Conservation (phyloP, 2,329 filamentous ascomycete species). For the Aspergillus versicolor region DNA sequence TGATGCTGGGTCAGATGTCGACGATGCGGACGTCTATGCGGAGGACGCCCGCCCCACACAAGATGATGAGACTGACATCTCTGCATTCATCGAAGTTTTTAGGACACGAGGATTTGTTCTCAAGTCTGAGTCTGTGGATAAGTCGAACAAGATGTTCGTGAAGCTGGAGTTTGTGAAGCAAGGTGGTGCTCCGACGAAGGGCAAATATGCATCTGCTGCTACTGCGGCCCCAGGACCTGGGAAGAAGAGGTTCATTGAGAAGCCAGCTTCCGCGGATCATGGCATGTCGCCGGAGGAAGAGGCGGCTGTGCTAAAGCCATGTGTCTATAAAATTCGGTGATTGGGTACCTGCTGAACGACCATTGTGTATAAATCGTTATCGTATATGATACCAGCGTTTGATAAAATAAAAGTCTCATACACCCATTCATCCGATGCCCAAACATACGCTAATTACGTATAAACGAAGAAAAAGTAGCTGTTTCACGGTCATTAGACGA, state of each 20-base stretch:
- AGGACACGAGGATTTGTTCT: constrained; percentile 80
- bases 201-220: constrained; percentile 60
- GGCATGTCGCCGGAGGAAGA: constrained; percentile 60
- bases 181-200: constrained; percentile 65
- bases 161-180: constrained; percentile 92
- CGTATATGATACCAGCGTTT: background rate
- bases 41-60: constrained; percentile 53
- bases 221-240: constrained; percentile 32
- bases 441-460: background rate
- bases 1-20: constrained; percentile 41
- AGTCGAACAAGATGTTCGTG: constrained; percentile 97
- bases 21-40: constrained; percentile 55
- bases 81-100: constrained; percentile 81
- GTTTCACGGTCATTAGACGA: constrained; percentile 21
- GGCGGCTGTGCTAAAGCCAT: constrained; percentile 81
- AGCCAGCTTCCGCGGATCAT: constrained; percentile 51
- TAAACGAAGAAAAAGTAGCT: background rate
- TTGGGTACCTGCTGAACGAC: background rate
- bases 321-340: constrained; percentile 82
- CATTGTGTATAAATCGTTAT: constrained; percentile 2
- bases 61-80: constrained; percentile 76
- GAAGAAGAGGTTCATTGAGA: constrained; percentile 59
- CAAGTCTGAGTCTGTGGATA: constrained; percentile 70
- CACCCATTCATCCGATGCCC: background rate
- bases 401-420: background rate